A percentile compares a stretch with the other conserved stretches of the same genome.
Evolutionary conservation across 768 basidiomycete genomes (phyloP).

Genomic region (Mycena haematopus): DNA sequence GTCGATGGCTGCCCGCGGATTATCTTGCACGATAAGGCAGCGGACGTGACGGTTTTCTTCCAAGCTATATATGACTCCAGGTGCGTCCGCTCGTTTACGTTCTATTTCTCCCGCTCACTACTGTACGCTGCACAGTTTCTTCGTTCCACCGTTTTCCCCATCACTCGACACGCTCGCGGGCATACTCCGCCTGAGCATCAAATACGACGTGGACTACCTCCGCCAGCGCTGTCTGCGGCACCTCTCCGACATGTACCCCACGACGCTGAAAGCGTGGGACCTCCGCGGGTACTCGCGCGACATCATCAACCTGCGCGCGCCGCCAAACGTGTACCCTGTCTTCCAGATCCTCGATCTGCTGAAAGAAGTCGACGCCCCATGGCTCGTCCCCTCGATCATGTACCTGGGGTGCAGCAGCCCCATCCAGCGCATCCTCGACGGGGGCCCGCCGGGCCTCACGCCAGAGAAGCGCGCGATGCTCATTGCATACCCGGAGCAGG

Average conservation of each 20-base stretch:
- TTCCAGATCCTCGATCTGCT: conserved; percentile 19
- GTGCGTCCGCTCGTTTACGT: neutral
- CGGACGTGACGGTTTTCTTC: conserved; percentile 20
- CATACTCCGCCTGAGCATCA: conserved; percentile 23
- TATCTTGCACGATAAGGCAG: conserved; percentile 20
- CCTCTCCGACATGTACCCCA: conserved; percentile 22
- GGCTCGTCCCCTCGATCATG: conserved; percentile 24
- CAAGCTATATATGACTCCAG: conserved; percentile 24
- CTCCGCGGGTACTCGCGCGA: conserved; percentile 16
- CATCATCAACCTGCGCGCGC: conserved; percentile 21
- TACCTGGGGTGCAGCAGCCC: conserved; percentile 25
- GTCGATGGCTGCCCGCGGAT: conserved; percentile 23
- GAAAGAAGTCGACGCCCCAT: conserved; percentile 16
- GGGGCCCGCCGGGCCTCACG: conserved; percentile 3
- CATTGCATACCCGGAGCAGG: conserved; percentile 20
- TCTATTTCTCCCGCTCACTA: too few relatives aligned
- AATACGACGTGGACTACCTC: conserved; percentile 28
- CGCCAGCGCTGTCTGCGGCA: conserved; percentile 15
- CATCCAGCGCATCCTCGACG: conserved; percentile 24
- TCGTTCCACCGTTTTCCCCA: conserved; percentile 16
- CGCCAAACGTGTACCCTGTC: conserved; percentile 18
- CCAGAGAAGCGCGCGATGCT: conserved; percentile 20
- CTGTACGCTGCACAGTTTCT: conserved; percentile 14
- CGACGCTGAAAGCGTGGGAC: conserved; percentile 22
- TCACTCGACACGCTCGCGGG: conserved; percentile 13